These are phyloP conservation scores for Clonostachys sp. DNA, from an alignment of 2,329 filamentous ascomycete genomes.

Conservation along the genomic window DNA sequence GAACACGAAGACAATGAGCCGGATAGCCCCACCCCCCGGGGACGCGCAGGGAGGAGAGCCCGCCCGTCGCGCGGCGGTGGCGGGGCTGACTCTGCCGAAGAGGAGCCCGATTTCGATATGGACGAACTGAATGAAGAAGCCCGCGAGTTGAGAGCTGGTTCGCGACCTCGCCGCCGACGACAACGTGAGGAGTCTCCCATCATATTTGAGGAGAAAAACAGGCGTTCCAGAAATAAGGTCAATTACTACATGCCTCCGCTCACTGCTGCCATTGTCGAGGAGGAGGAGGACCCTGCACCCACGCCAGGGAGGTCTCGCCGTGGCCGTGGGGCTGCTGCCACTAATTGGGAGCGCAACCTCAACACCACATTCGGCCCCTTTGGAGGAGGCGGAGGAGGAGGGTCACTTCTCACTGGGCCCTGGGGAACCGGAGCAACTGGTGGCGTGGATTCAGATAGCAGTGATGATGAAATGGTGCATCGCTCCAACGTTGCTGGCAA, in stretches of 20 bases:
- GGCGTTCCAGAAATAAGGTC: constrained; percentile 55
- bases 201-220: constrained; percentile 50
- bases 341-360: constrained; percentile 71
- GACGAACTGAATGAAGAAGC: constrained; percentile 65
- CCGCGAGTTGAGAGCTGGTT: constrained; percentile 53
- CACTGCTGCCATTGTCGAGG: constrained; percentile 58
- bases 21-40: constrained; percentile 45
- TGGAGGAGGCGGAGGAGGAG: constrained; percentile 72
- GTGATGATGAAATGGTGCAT: constrained; percentile 81
- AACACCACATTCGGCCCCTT: constrained; percentile 93
- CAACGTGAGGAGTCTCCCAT: constrained; percentile 42
- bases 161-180: constrained; percentile 44
- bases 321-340: constrained; percentile 53
- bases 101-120: constrained; percentile 53
- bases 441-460: constrained; percentile 89
- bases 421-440: constrained; percentile 71
- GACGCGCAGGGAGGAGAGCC: constrained; percentile 32
- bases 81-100: constrained; percentile 51
- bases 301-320: constrained; percentile 66
- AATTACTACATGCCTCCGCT: constrained; percentile 86
- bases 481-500: constrained; percentile 54
- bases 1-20: constrained; percentile 35
- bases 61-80: constrained; percentile 40
- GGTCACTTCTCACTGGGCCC: constrained; percentile 68
- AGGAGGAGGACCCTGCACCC: constrained; percentile 62